Base-by-base conservation (phyloP, 495 filamentous ascomycete genomes). In the Penicillium angulare region DNA sequence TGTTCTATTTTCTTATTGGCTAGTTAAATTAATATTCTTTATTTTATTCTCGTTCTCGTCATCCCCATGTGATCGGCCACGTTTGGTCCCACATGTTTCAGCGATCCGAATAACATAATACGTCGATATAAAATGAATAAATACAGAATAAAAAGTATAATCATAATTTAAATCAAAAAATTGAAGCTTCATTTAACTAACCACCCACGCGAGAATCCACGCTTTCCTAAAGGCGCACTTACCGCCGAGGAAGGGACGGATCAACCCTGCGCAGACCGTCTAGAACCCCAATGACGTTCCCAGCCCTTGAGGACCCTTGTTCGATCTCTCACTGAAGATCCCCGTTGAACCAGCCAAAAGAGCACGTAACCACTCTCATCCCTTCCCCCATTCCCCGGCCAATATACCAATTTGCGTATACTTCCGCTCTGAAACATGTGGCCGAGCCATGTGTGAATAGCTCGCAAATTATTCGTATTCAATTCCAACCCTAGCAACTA, bases 51-150 rank as follows among this genome's bases (percentile, higher is more conserved):
- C 50, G 50, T 57, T 47, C 61, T 57, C 60, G 53, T 55, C 43
- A 60, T 51, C 50, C 47, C 54, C 59, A 66, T 64, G 62, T 52
- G 65, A 72, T 68, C 61, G 55, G 57, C 67, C 64, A 71, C 67
- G 67, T 69, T 72, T 47, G 53, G 44, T 55, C 60, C 55, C 48
- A 69, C 50, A 55, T 56, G 57, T 62, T 66, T 65, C 55, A 59
- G 47, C 41, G 40, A 57, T 49, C 33, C 47, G 50, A 53, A 47
- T 35, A 13, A 35, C 13, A 15, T 17, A n/a, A 15, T n/a, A n/a
- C n/a, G n/a, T n/a, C n/a, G n/a, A 34, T 7, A 34, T 34, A 9
- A 46, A 46, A 20, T 3, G 12, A 34, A 21, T 20, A 39, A 47
- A 4, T 23, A 8, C 7, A 7, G 34, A 49, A 49, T 7, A 8